A percentile compares a stretch with the other conserved stretches of the same genome.
Conservation (phyloP, 768 basidiomycete genomes). For the Leccinellum rugosiceps region DNA sequence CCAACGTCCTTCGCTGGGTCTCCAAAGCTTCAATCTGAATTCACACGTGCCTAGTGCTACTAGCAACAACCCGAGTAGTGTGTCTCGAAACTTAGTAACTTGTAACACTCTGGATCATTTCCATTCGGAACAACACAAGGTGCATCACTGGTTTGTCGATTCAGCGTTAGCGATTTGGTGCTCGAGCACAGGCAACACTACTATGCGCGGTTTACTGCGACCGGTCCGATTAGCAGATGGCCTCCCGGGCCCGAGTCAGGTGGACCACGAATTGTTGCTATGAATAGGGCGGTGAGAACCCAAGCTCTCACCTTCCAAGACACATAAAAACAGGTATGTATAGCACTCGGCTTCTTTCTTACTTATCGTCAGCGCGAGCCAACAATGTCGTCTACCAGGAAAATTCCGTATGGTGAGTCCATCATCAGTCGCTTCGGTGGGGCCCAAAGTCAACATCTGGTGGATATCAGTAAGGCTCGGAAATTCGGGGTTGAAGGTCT, state of each 20-base stretch:
- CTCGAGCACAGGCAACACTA: too few species aligned
- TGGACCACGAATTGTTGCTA: not conserved
- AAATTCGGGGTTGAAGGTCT: slow-evolving; percentile 48
- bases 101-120: too few species aligned
- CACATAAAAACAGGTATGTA: not conserved
- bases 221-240: not conserved
- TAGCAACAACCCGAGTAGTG: too few species aligned
- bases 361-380: not conserved
- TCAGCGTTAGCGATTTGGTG: too few species aligned
- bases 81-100: too few species aligned
- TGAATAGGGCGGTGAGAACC: slow-evolving; percentile 20
- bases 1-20: not conserved
- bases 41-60: slow-evolving; percentile 14
- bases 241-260: too few species aligned
- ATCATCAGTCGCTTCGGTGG: not conserved
- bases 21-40: not conserved
- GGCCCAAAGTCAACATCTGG: not conserved
- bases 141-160: too few species aligned
- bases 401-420: slow-evolving; percentile 33
- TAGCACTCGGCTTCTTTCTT: not conserved
- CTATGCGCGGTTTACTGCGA: not conserved
- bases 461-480: slow-evolving; percentile 39
- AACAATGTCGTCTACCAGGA: slow-evolving; percentile 24
- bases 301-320: not conserved
- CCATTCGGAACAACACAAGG: too few species aligned